phyloP scores from a whole-genome alignment of 1,139 yeast species.

The Kluyveromyces sp. region DNA sequence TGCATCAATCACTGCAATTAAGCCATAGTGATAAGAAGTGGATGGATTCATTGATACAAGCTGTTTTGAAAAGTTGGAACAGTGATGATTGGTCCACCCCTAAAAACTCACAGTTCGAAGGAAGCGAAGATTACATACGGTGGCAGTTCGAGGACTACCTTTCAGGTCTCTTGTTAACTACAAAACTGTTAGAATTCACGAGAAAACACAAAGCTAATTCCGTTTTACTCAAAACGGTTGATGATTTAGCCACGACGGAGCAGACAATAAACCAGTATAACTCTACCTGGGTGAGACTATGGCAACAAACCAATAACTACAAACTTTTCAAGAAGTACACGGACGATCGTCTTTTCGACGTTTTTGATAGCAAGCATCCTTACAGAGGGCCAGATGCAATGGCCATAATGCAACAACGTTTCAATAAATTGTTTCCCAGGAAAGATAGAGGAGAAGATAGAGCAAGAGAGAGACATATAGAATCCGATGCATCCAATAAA shows the following conservation, averaged over 20 bases:
- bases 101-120: slow-evolving; percentile 47
- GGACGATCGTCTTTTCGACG: slow-evolving; percentile 84
- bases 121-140: slow-evolving; percentile 86
- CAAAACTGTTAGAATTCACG: slow-evolving; percentile 59
- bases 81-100: slow-evolving; percentile 40
- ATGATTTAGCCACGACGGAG: slow-evolving; percentile 21
- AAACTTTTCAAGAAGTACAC: slow-evolving; percentile 64
- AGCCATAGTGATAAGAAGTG: slow-evolving; percentile 68
- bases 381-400: slow-evolving; percentile 31
- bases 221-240: slow-evolving; percentile 22
- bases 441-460: slow-evolving; percentile 4
- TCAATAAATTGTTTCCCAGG: slow-evolving; percentile 17
- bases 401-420: slow-evolving; percentile 27
- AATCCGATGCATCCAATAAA: slow-evolving; percentile 7
- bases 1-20: slow-evolving; percentile 43
- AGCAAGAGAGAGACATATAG: neutral
- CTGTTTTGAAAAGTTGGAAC: slow-evolving; percentile 34
- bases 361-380: slow-evolving; percentile 73
- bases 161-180: slow-evolving; percentile 64
- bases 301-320: slow-evolving; percentile 66
- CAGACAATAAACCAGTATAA: slow-evolving; percentile 49
- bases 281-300: slow-evolving; percentile 47
- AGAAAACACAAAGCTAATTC: slow-evolving; percentile 36
- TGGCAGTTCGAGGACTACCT: slow-evolving; percentile 86
- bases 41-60: slow-evolving; percentile 36